Evolutionary conservation across 345 rosid species (phyloP).

Genomic region (Hypericum perforatum): DNA sequence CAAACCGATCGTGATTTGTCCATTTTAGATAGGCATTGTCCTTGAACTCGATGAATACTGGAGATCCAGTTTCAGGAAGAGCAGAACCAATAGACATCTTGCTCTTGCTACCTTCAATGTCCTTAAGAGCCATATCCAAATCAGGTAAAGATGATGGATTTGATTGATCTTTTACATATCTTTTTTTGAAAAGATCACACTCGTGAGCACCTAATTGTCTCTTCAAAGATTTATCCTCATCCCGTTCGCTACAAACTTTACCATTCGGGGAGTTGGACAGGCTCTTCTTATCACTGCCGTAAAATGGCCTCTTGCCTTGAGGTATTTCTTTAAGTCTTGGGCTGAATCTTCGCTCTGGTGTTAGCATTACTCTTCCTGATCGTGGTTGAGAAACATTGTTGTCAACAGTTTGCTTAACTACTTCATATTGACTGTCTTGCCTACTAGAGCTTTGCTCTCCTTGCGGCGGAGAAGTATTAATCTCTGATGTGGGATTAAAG

Average conservation of each 20-base stretch:
- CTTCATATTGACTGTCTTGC: too few relatives aligned
- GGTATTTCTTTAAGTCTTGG: constrained; percentile 8
- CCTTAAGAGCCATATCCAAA: background rate
- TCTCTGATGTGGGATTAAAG: too few relatives aligned
- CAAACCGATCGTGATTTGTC: constrained; percentile 5
- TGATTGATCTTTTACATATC: too few relatives aligned
- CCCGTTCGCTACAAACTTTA: constrained; percentile 2
- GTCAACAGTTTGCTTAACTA: too few relatives aligned
- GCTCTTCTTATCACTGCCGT: constrained; percentile 8
- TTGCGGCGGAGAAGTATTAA: too few relatives aligned
- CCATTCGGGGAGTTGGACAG: background rate
- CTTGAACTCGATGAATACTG: constrained; percentile 1
- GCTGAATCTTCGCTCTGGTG: constrained; percentile 3
- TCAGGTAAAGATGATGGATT: too few relatives aligned
- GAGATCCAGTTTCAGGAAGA: too few relatives aligned
- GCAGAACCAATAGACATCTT: background rate
- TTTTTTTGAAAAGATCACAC: too few relatives aligned
- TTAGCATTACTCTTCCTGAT: too few relatives aligned
- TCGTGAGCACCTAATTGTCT: background rate
- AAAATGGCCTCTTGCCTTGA: constrained; percentile 4
- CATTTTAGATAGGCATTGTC: constrained; percentile 7
- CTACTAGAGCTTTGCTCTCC: too few relatives aligned
- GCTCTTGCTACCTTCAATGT: background rate
- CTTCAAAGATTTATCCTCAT: constrained; percentile 12
- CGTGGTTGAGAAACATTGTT: too few relatives aligned